These are phyloP conservation scores for Vigna trinervia DNA, from an alignment of 306 rosid genomes.

Conservation along the genomic window DNA sequence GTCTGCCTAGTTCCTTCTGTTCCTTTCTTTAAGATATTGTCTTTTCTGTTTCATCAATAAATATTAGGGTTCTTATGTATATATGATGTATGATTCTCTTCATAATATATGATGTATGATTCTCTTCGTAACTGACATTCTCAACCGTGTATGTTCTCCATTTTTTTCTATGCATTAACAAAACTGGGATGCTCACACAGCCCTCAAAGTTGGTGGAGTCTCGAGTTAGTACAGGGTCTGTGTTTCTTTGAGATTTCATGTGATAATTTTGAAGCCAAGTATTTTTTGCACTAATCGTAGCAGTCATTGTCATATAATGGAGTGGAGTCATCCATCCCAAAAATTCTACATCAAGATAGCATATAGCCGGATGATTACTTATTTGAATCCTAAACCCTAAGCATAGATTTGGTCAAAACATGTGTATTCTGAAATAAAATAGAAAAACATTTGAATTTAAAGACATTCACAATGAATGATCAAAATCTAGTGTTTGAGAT, in stretches of 20 bases:
- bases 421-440: neutral
- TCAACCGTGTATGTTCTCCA: no score
- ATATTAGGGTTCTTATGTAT: no score
- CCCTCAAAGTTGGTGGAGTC: slow-evolving; percentile 67
- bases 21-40: no score
- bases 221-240: slow-evolving; percentile 65
- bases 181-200: slow-evolving; percentile 45
- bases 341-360: neutral
- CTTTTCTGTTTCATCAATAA: no score
- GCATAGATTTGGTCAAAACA: neutral
- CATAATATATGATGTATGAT: no score
- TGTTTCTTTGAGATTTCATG: slow-evolving; percentile 30
- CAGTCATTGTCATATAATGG: neutral
- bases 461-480: neutral
- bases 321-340: neutral
- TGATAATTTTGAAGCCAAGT: slow-evolving; percentile 26
- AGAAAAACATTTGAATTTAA: neutral
- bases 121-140: no score
- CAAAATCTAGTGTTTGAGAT: neutral
- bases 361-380: neutral
- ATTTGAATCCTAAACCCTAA: neutral
- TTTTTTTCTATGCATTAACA: no score
- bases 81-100: no score
- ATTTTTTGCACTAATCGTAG: neutral
- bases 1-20: slow-evolving; percentile 38